Evolutionary conservation across 441 rosid species (phyloP), one percentile per base, ranked within the genome.

Genomic region (Rhodomyrtus psidioides): DNA sequence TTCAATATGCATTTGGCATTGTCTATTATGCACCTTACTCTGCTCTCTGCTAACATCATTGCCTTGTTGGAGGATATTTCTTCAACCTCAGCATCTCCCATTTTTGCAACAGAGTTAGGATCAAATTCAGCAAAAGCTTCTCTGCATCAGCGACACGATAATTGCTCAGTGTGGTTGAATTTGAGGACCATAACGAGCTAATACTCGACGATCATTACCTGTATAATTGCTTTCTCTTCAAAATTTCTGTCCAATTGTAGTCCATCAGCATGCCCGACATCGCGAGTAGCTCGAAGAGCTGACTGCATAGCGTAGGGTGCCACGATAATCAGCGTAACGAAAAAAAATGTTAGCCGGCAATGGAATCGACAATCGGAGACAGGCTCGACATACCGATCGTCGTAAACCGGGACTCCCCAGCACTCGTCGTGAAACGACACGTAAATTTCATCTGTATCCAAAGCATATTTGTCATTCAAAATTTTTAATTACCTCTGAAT

Each of bases 201-300:
- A 39, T 65, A 0, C 49, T 34, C 8, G 15, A 21, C 34, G 49
- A 65, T 39, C 5, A 46, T 89, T 85, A 94, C 99, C 97, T 95
- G 88, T 93, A 91, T 53, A 93, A 84, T 84, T 93, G 93, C 87
- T 89, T 94, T 84, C 98, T 92, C 90, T 94, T 97, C 82, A 94
- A 53, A 86, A 97, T 97, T 88, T 97, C 99, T 12, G 98, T 97
- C 99, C 99, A 97, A 44, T 97, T 97, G 90, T 92, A 94, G 91
- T 97, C 99, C 98, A 97, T 96, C 93, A 97, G 82, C 98, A 97
- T 96, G 49, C 98, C 98, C 62, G 93, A 93, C 93, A 97, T 86
- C 4, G 98, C 94, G 58, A 97, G 98, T 88, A 93, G 91, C 94
- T 96, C 99, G 76, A 97, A 96, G 89, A 97, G 90, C 89, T 94